These are phyloP conservation scores for Ambrosia trifida DNA, from an alignment of 129 eudicot genomes.

Conservation along the genomic window DNA sequence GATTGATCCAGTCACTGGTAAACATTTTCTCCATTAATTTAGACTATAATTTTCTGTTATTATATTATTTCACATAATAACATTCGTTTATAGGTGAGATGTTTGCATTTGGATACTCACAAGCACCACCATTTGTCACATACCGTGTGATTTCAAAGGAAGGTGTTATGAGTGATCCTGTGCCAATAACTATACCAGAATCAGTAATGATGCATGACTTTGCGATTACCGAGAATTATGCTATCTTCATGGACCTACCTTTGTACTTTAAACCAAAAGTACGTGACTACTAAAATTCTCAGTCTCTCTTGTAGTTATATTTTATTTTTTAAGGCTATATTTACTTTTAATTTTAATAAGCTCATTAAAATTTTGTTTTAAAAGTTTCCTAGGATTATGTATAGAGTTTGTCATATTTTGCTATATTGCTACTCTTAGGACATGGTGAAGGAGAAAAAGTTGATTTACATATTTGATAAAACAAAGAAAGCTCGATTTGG, in stretches of 20 bases:
- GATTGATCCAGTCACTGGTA: constrained; percentile 94
- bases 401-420: constrained; percentile 3
- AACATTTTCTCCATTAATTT: background rate
- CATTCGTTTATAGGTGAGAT: constrained; percentile 68
- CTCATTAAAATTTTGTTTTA: background rate
- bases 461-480: constrained; percentile 59
- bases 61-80: constrained; percentile 6
- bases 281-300: constrained; percentile 4
- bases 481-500: constrained; percentile 96
- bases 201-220: constrained; percentile 95
- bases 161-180: constrained; percentile 91
- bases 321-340: background rate
- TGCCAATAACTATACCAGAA: constrained; percentile 79
- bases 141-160: constrained; percentile 91
- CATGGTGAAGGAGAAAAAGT: constrained; percentile 84
- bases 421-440: constrained; percentile 47
- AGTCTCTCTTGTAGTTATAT: constrained; percentile 2
- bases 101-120: constrained; percentile 94
- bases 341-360: background rate
- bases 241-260: constrained; percentile 93
- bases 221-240: constrained; percentile 94
- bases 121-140: constrained; percentile 69
- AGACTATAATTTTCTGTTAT: background rate
- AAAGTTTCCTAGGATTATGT: background rate
- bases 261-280: constrained; percentile 86